These are phyloP conservation scores for Cutaneotrichosporon sp. DNA, from an alignment of 1,284 basidiomycete genomes.

Conservation along the genomic window DNA sequence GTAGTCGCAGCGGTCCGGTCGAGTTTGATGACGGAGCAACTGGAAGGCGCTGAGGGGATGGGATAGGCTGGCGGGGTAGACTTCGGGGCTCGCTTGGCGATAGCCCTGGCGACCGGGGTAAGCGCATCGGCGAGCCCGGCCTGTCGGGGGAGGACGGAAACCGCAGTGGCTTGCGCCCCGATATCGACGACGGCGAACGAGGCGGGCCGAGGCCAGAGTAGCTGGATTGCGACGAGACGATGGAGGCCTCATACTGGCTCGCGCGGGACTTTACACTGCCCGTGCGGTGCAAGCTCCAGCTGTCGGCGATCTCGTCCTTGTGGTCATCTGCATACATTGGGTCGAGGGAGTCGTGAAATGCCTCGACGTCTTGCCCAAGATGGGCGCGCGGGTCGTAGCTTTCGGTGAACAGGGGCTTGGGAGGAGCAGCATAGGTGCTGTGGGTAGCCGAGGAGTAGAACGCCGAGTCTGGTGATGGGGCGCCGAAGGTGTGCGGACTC, in stretches of 20 bases:
- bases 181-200: neutral
- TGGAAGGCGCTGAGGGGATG: neutral
- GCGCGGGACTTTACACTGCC: slow-evolving; percentile 2
- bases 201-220: neutral
- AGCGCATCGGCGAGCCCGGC: slow-evolving; percentile 3
- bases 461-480: neutral
- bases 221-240: neutral
- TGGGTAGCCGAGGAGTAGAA: neutral
- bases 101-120: slow-evolving; percentile 1
- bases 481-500: neutral
- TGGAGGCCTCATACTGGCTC: slow-evolving; percentile 5
- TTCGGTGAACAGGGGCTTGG: neutral
- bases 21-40: neutral
- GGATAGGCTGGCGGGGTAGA: neutral
- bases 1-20: neutral
- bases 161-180: neutral
- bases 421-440: too few species aligned
- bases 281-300: neutral
- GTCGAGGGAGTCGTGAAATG: neutral
- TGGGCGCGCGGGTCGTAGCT: neutral
- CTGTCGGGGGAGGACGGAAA: slow-evolving; percentile 5
- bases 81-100: too few species aligned
- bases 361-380: neutral
- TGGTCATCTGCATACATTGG: neutral
- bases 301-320: neutral